These are phyloP conservation scores for Hymenoscyphus linearis DNA, from an alignment of 2,329 filamentous ascomycete genomes.

Conservation along the genomic window DNA sequence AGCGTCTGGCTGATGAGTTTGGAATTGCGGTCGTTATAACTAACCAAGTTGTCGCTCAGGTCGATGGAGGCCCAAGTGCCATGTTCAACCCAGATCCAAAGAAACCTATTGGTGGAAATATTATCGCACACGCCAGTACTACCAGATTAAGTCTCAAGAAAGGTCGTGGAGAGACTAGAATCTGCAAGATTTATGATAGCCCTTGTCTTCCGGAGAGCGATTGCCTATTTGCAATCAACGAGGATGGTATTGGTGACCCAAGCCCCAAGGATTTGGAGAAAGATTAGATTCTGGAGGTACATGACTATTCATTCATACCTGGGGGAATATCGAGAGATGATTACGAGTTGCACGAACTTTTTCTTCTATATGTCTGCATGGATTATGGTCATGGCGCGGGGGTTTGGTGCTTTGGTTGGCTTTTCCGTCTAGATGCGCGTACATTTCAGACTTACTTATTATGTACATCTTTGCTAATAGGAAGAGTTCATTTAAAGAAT, in stretches of 20 bases:
- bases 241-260: conserved; percentile 94
- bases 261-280: conserved; percentile 94
- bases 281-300: conserved; percentile 38
- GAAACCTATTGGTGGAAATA: conserved; percentile 98
- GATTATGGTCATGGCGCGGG: conserved; percentile 14
- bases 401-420: conserved; percentile 16
- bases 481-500: neutral
- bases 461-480: conserved; percentile 7
- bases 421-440: conserved; percentile 10
- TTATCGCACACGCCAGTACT: conserved; percentile 95
- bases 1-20: conserved; percentile 75
- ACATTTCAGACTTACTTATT: conserved; percentile 9
- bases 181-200: conserved; percentile 99
- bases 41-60: conserved; percentile 97
- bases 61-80: conserved; percentile 88
- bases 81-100: conserved; percentile 99
- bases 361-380: conserved; percentile 20
- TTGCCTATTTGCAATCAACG: conserved; percentile 92
- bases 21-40: conserved; percentile 98
- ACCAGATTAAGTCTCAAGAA: conserved; percentile 94
- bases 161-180: conserved; percentile 87
- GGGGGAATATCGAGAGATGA: neutral
- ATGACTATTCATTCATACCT: neutral
- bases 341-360: conserved; percentile 10
- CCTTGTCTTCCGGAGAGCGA: conserved; percentile 95